Evolutionary conservation across 2,329 filamentous ascomycete genomes (phyloP), one percentile per base, ranked within the genome.

Genomic region (Aspergillus udagawae): DNA sequence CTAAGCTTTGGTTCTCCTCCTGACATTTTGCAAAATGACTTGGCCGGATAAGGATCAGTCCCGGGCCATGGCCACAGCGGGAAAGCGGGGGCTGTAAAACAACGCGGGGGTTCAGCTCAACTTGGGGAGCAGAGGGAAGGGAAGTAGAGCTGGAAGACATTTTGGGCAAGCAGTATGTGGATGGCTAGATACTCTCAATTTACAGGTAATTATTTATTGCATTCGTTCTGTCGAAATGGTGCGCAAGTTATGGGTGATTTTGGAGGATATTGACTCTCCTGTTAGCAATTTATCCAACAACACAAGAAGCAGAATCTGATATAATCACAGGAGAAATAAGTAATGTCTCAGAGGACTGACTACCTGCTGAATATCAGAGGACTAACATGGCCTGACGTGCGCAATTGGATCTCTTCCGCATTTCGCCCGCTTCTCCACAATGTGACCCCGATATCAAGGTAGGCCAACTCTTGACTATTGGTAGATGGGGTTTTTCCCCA

Each of bases 11-110:
- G 28, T 76, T 75, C 35, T 67, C 70, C 44, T 65, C 53, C 38
- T 66, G 63, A 7, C 60, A 60, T 66, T 65, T 51, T 51, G 61
- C 47, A 71, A 62, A 59, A 35, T 48, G 65, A 42, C 67, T 61
- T 6, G 79, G 73, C 1, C 77, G 63, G 3, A 83, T 60, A 12
- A 83, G 62, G 6, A 83, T 67, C 1, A 83, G 63, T 0, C 79
- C 80, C 0, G 81, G 81, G 0, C 81, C 81, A 41, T 66, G 67
- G 7, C 79, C 79, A 51, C 74, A 72, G 32, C 79, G 76, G n/a
- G 80, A 80, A 5, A 83, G 73, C 25, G 80, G 81, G 21, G 75
- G 71, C n/a, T 71, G 68, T 0, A 71, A 42, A 17, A 61, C 41
- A 14, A 66, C 32, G 28, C 60, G 28, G 3, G 51, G 29, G 4